These are phyloP conservation scores for Arabis alpina DNA, from an alignment of 345 rosid genomes.

Conservation along the genomic window DNA sequence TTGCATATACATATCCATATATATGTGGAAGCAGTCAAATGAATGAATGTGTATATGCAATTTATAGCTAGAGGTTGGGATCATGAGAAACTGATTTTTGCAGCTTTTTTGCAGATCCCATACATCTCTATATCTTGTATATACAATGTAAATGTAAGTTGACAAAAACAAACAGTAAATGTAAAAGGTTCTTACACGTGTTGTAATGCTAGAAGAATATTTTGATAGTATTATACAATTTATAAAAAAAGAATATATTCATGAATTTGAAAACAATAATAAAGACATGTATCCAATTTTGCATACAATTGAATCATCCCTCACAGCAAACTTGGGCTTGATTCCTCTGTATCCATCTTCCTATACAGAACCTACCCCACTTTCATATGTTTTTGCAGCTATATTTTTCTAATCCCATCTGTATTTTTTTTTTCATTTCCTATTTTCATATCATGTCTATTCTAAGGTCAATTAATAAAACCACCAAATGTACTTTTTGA, in stretches of 20 bases:
- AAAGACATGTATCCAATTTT: slow-evolving; percentile 27
- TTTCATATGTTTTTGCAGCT: slow-evolving; percentile 21
- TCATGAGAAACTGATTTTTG: slow-evolving; percentile 31
- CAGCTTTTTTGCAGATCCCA: slow-evolving; percentile 27
- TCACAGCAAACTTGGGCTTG: slow-evolving; percentile 23
- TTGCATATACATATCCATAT: not conserved
- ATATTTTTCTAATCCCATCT: slow-evolving; percentile 8
- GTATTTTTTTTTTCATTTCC: not conserved
- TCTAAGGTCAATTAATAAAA: slow-evolving; percentile 20
- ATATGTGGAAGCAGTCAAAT: slow-evolving; percentile 3
- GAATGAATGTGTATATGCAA: not conserved
- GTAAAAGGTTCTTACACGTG: slow-evolving; percentile 27
- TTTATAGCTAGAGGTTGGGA: not conserved
- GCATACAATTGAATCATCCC: slow-evolving; percentile 31
- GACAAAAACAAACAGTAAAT: slow-evolving; percentile 9
- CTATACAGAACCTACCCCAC: slow-evolving; percentile 25
- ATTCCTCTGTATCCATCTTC: slow-evolving; percentile 27
- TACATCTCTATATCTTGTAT: too few relatives aligned
- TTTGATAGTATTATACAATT: not conserved
- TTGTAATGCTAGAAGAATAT: slow-evolving; percentile 13
- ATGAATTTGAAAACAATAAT: not conserved
- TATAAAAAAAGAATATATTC: not conserved
- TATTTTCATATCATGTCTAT: not conserved
- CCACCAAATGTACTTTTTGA: not conserved
- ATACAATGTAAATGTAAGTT: slow-evolving; percentile 1